Percentiles rank a stretch among this genome's conserved stretches.
Evolutionary conservation across 1,139 yeast species (phyloP).

Genomic region (Suhomyces taliae): DNA sequence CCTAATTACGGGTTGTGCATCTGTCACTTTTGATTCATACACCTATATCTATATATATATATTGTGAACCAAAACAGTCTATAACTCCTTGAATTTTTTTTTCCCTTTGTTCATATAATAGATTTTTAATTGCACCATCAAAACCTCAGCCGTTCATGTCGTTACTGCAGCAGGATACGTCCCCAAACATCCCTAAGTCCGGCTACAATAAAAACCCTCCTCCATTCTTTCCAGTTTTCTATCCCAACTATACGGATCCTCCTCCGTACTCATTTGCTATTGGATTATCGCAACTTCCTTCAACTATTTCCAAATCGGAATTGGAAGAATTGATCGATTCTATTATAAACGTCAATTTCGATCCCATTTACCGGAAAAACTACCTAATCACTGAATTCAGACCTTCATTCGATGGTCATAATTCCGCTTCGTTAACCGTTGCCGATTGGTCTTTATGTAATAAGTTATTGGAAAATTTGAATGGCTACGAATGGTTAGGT

Average conservation of each 20-base stretch:
- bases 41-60: too few species aligned
- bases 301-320: constrained; percentile 9
- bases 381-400: constrained; percentile 8
- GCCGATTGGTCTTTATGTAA: constrained; percentile 16
- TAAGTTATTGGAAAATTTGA: constrained; percentile 20
- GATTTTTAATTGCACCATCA: not conserved
- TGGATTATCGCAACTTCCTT: constrained; percentile 12
- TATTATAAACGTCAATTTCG: constrained; percentile 16
- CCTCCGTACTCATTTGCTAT: not conserved
- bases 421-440: constrained; percentile 17
- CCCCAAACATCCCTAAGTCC: constrained; percentile 2
- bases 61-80: too few species aligned
- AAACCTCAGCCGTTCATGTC: constrained; percentile 2
- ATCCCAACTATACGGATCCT: not conserved
- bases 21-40: too few species aligned
- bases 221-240: constrained; percentile 25
- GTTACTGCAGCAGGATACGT: constrained; percentile 1
- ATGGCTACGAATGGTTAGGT: constrained; percentile 29
- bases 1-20: too few species aligned
- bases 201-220: constrained; percentile 26
- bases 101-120: too few species aligned
- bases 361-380: constrained; percentile 1
- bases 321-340: constrained; percentile 18
- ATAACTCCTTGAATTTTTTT: too few species aligned
- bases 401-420: not conserved